A percentile compares a stretch with the other conserved stretches of the same genome.
phyloP scores from a whole-genome alignment of 2,329 filamentous ascomycete genomes.

The Colletotrichum somersetense region DNA sequence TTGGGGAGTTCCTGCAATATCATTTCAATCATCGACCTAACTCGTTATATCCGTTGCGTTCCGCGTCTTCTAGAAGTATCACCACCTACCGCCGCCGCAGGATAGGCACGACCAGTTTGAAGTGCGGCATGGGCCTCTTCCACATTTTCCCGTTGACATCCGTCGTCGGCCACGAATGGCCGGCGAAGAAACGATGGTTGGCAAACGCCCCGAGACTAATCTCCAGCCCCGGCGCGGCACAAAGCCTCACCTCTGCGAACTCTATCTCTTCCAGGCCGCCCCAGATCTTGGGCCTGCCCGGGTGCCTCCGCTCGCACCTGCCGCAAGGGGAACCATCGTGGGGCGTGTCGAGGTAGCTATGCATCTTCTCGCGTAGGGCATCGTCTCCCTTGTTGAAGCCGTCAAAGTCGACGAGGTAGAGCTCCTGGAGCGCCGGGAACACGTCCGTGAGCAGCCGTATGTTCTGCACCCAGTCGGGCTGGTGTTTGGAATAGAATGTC shows the following conservation, averaged over 20 bases:
- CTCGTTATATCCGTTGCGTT: background rate
- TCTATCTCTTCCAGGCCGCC: conserved; percentile 3
- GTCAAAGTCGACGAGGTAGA: conserved; percentile 17
- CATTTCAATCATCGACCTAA: background rate
- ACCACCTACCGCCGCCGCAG: background rate
- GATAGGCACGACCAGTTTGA: background rate
- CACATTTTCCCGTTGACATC: no score
- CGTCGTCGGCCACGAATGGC: background rate
- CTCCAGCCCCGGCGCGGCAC: background rate
- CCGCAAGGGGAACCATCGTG: background rate
- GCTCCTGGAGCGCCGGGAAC: conserved; percentile 7
- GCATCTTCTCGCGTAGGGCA: background rate
- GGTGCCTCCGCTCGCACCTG: conserved; percentile 3
- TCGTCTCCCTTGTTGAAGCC: background rate
- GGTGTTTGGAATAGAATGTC: background rate
- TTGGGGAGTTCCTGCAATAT: no score
- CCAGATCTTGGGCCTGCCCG: background rate
- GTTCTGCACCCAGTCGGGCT: background rate
- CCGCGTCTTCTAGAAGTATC: no score
- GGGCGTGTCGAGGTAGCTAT: background rate
- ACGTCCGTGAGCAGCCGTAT: conserved; percentile 14
- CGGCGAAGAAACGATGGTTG: background rate
- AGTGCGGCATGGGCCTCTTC: background rate
- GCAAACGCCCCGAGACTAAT: background rate
- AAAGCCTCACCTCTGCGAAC: conserved; percentile 12